Base-by-base conservation (phyloP, 768 basidiomycete species). In the Pilatotrama ljubarskyi region DNA sequence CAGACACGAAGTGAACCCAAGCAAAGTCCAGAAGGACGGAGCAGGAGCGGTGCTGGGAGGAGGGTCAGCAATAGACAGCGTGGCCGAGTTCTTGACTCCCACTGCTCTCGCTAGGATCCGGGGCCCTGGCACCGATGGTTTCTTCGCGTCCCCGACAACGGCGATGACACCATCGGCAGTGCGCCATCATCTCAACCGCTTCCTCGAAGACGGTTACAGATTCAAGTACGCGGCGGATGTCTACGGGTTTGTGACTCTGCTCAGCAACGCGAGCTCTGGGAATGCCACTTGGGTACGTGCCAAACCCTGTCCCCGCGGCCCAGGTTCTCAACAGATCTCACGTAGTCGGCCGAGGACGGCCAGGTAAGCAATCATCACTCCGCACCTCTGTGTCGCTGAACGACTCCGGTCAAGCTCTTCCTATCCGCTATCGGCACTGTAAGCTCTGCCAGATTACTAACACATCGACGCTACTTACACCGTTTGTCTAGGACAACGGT, bases 21-120 rank as follows among this genome's bases (percentile, higher is more conserved):
- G 13, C 20, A 14, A 42, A 59, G 8, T 36, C 22, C 63, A n/a
- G n/a, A n/a, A n/a, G 11, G 35, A 25, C 24, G 10, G 15, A 20
- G 22, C n/a, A n/a, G n/a, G n/a, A n/a, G n/a, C n/a, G n/a, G n/a
- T n/a, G n/a, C n/a, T n/a, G n/a, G n/a, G n/a, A n/a, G n/a, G 36
- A 13, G 20, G 36, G 18, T 10, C 38, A 55, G 55, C 66, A 41
- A 20, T 63, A 25, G 61, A 71, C 51, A 29, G 66, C 59, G 48
- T 82, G 24, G 74, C 78, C 2, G 78, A 79, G 0, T 80, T 81
- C 61, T 66, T 83, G 57, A 83, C 79, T 1, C 73, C 74, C 54
- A 65, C 68, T 25, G 80, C 82, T n/a, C 68, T 82, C 8, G 75
- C 77, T 0, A 81, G 75, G 63, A 64, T 83, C 50, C 71, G 70